Conservation (phyloP, 2,329 filamentous ascomycete genomes). For the Paraphoma chrysanthemicola region DNA sequence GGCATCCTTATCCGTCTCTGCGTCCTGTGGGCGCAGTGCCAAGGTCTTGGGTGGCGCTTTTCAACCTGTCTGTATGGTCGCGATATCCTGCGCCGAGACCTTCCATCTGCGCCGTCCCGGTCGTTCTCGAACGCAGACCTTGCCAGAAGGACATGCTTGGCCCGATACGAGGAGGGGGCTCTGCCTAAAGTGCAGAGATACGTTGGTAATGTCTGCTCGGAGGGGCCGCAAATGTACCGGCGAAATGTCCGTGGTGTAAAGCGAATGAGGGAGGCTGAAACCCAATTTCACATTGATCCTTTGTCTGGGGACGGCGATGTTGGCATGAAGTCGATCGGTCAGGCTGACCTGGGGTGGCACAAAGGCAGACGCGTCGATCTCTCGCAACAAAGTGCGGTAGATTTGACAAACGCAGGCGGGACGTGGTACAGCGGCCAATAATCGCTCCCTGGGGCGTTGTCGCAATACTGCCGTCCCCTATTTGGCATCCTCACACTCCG, state of each 20-base stretch:
- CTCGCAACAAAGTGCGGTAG: slow-evolving; percentile 8
- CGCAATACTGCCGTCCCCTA: not conserved
- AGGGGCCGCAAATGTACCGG: slow-evolving; percentile 23
- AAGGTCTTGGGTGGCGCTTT: slow-evolving; percentile 48
- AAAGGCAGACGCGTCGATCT: not conserved
- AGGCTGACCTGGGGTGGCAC: slow-evolving; percentile 4
- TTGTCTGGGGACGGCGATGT: slow-evolving; percentile 4
- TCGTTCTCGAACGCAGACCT: slow-evolving; percentile 43
- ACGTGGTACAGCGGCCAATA: slow-evolving; percentile 34
- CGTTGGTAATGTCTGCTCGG: slow-evolving; percentile 12
- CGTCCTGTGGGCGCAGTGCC: slow-evolving; percentile 33
- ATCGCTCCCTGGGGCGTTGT: slow-evolving; percentile 11
- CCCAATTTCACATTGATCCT: slow-evolving; percentile 9
- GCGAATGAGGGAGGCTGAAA: slow-evolving; percentile 24
- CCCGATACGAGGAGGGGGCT: slow-evolving; percentile 28
- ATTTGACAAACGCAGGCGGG: slow-evolving; percentile 22
- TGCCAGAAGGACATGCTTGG: slow-evolving; percentile 42
- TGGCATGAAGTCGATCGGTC: slow-evolving; percentile 2
- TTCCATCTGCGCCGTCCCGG: slow-evolving; percentile 30
- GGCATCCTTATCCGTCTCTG: slow-evolving; percentile 29
- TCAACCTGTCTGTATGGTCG: slow-evolving; percentile 29
- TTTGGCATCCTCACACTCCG: slow-evolving; percentile 17
- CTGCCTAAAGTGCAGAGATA: slow-evolving; percentile 20
- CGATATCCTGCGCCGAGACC: slow-evolving; percentile 32
- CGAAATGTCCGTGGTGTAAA: slow-evolving; percentile 4